Base-by-base conservation (phyloP, 495 filamentous ascomycete species). In the Aspergillus bertholletiae region DNA sequence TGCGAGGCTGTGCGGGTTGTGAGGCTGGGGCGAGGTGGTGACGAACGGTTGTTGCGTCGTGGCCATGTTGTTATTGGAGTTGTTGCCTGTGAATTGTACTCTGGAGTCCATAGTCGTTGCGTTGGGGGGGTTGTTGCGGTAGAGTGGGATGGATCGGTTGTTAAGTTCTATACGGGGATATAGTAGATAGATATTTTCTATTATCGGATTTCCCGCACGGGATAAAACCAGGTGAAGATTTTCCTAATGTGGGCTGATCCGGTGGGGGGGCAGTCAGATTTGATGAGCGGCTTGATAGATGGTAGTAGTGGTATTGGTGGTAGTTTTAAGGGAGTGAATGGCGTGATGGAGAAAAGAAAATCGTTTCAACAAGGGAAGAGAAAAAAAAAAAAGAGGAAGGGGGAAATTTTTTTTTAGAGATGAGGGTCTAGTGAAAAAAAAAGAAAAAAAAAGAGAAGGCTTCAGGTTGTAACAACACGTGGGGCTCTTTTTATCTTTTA, bases 401-500 rank as follows among this genome's bases (percentile, higher is more conserved):
- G 51, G 20, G 49, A 41, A 44, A 39, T 44, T 41, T 17, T 44
- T 48, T 52, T n/a, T 26, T 43, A 22, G 44, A 44, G 35, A 28
- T 26, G 24, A 41, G n/a, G 21, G 49, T 28, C 34, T 43, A 35
- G 20, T 37, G 47, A 44, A 35, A 22, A 39, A 32, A 40, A 15
- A 24, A n/a, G 9, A 12, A 17, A 18, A 35, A 50, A 27, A 30
- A 44, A 45, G 26, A 28, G 5, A 45, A 28, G 32, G 21, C 43
- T 55, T 22, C 40, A 51, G 39, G 5, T n/a, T 37, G 13, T 37
- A n/a, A 46, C 41, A 54, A 59, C 60, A 57, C 57, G 61, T 58
- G 62, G 54, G 56, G 62, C 59, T 44, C 51, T 57, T 49, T 45
- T 61, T 48, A 17, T 56, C 13, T 22, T 43, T 22, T 22, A 21